Evolutionary conservation across 345 rosid genomes (phyloP).

Genomic region (Aegle marmelos): DNA sequence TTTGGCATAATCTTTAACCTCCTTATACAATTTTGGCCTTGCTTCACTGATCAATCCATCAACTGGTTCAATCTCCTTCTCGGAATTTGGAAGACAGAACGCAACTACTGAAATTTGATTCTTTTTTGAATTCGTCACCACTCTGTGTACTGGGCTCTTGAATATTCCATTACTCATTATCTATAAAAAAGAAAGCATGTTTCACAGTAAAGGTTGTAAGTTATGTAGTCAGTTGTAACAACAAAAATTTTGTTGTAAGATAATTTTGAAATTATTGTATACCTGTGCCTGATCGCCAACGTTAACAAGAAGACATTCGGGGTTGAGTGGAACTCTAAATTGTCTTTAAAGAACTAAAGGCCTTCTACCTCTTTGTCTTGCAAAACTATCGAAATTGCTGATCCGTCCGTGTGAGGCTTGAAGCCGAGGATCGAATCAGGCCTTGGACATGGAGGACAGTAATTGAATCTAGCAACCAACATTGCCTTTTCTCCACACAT

Average conservation of each 20-base stretch:
- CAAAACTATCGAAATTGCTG: constrained; percentile 48
- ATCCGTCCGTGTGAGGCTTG: constrained; percentile 62
- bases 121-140: constrained; percentile 43
- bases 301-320: constrained; percentile 48
- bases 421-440: constrained; percentile 53
- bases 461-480: constrained; percentile 42
- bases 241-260: too few species aligned
- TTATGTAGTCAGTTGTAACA: too few species aligned
- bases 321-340: constrained; percentile 36
- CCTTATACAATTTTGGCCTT: constrained; percentile 47
- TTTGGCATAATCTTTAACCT: constrained; percentile 38
- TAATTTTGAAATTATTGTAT: too few species aligned
- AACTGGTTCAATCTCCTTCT: constrained; percentile 38
- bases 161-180: constrained; percentile 65
- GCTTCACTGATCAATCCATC: constrained; percentile 30
- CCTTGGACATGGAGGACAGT: constrained; percentile 53
- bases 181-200: constrained; percentile 14
- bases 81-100: constrained; percentile 34
- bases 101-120: constrained; percentile 47
- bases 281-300: constrained; percentile 52
- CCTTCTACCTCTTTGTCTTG: constrained; percentile 53
- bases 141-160: constrained; percentile 52
- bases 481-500: too few species aligned
- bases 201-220: too few species aligned
- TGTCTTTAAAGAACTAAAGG: constrained; percentile 45